Evolutionary conservation across 2,329 filamentous ascomycete genomes (phyloP), one percentile per base, ranked within the genome.

Genomic region (Pestalotiopsis sp.): DNA sequence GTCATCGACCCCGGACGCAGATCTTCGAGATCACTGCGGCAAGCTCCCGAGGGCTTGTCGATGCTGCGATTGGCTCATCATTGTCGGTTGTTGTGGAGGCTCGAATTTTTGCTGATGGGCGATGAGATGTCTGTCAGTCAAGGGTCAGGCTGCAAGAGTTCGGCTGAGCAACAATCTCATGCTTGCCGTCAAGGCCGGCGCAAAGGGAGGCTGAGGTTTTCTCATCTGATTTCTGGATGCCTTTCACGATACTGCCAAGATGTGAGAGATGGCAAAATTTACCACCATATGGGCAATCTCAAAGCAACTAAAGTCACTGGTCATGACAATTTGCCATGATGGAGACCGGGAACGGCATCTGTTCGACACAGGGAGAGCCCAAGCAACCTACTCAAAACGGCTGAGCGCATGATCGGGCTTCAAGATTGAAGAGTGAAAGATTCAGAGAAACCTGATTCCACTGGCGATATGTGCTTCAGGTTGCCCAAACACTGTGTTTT

Each of bases 231-330:
- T 9, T n/a, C 20, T n/a, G 31, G n/a, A 62, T 38, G n/a, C 59
- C 20, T 62, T n/a, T 13, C 13, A 36, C 58, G 59, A 62, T 62
- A 62, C 59, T 20, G 59, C 59, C 59, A 62, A 62, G 59, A 27
- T 36, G 59, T 62, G 36, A 36, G 59, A 62, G 59, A 39, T 39
- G 59, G 27, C 36, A 39, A 31, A 4, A 62, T n/a, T 41, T 14
- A 39, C 27, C 13, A 20, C 17, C 27, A n/a, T n/a, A 39, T 31
- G 0, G 9, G 25, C 27, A 31, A 62, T 59, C 45, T 20, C 13
- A 36, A 62, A 62, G 59, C 59, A 62, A n/a, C 25, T 5, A 52
- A 9, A 52, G 17, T 52, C 45, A 9, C 45, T 23, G 45, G 45
- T n/a, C 45, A 9, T n/a, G 45, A 20, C 17, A n/a, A 20, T 52